Evolutionary conservation across 495 filamentous ascomycete species (phyloP), one percentile per base, ranked within the genome.

Genomic region (Thozetella sp.): DNA sequence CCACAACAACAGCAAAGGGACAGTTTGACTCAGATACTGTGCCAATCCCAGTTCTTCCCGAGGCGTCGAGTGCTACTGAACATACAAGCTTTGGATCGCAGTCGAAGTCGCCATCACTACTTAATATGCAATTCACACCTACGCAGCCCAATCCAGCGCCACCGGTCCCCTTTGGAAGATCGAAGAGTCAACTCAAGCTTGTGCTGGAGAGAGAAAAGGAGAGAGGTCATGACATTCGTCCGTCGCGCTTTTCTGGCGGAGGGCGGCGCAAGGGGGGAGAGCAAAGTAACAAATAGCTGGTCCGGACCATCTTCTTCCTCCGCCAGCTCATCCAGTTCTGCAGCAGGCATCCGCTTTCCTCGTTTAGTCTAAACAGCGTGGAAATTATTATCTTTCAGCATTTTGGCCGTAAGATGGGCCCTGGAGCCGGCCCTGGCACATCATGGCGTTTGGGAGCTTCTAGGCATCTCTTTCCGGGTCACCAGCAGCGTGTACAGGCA

Each of bases 131-230:
- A n/a, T 73, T 77, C 53, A 71, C 62, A 24, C 76, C 77, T 20
- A 78, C 76, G 3, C 68, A 71, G 26, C 75, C 69, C 2, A 76
- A 65, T 34, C 53, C 68, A 11, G 56, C 70, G 19, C 66, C 72
- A n/a, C 53, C 63, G 0, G 67, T 76, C 17, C 72, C 72, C 17
- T 75, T 82, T 25, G 75, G 71, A 12, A 69, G 79, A 56, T 77
- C 80, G 12, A 81, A 74, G 67, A 83, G 81, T 55, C 76, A 85
- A 60, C 72, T 85, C 27, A 74, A 73, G 20, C 58, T 85, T 1
- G 63, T 85, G 4, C 67, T 85, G 54, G 76, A 80, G 27, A 71
- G 72, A 10, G 72, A 79, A 13, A 69, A 62, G 55, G 43, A 48
- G n/a, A 48, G n/a, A 20, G 43, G 43, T 3, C 43, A 48, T n/a